Conservation (phyloP, 306 rosid species). For the Medicago lupulina region DNA sequence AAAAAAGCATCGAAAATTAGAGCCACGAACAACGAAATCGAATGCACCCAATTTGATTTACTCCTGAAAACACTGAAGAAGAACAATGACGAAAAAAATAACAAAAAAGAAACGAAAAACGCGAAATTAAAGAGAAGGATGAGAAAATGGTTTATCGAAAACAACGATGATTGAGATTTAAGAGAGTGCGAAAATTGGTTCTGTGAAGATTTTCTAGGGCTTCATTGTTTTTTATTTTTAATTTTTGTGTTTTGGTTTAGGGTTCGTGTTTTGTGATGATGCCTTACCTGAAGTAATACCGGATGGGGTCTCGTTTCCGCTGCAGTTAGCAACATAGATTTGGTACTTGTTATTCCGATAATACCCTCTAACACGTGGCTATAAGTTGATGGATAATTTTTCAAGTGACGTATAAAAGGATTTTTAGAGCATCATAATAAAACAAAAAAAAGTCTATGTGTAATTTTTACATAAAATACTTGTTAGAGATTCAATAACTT, state of each 20-base stretch:
- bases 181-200: slow-evolving; percentile 22
- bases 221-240: not conserved
- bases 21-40: slow-evolving; percentile 24
- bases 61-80: slow-evolving; percentile 61
- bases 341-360: slow-evolving; percentile 7
- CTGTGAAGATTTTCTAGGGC: slow-evolving; percentile 49
- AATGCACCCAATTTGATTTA: slow-evolving; percentile 34
- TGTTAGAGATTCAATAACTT: too few species aligned
- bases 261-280: slow-evolving; percentile 27
- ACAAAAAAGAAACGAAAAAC: slow-evolving; percentile 8
- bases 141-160: slow-evolving; percentile 33
- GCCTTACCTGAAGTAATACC: slow-evolving; percentile 30
- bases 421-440: too few species aligned
- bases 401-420: too few species aligned
- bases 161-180: slow-evolving; percentile 12
- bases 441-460: too few species aligned
- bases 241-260: not conserved
- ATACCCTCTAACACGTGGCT: slow-evolving; percentile 49
- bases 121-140: slow-evolving; percentile 21
- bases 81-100: slow-evolving; percentile 35
- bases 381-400: not conserved
- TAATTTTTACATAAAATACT: too few species aligned
- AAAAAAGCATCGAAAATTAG: slow-evolving; percentile 30
- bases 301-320: slow-evolving; percentile 22
- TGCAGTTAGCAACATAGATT: slow-evolving; percentile 27